Conservation (phyloP, 2,329 filamentous ascomycete species). For the Fusarium liriodendri region DNA sequence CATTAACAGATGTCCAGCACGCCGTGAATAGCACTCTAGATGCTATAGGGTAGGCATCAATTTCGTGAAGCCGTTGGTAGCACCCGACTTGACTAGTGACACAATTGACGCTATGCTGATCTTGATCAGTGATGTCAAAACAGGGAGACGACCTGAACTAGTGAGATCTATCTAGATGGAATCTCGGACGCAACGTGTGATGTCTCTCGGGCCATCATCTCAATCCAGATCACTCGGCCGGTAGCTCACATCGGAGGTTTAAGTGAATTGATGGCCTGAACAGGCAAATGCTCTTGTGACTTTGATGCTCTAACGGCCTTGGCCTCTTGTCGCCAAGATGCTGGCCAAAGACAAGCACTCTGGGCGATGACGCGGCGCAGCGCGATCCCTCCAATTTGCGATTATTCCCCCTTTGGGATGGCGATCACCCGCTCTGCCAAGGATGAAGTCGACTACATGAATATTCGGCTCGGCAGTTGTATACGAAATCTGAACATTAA, state of each 20-base stretch:
- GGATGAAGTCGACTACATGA: neutral
- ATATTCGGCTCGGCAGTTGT: neutral
- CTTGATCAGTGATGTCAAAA: neutral
- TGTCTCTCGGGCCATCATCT: neutral
- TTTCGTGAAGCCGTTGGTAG: neutral
- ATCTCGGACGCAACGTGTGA: neutral
- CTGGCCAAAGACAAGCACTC: neutral
- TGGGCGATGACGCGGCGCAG: neutral
- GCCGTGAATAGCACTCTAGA: neutral
- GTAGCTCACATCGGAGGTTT: neutral
- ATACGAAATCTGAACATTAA: neutral
- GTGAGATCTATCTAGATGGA: neutral
- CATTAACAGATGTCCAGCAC: neutral
- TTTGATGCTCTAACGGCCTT: neutral
- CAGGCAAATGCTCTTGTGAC: neutral
- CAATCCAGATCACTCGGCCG: neutral
- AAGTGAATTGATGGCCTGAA: neutral
- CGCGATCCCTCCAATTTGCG: neutral
- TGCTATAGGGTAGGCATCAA: neutral
- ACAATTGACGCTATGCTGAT: neutral
- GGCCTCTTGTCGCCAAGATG: conserved; percentile 26
- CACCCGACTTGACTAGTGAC: neutral
- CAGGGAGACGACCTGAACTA: neutral
- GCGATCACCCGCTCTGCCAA: conserved; percentile 34
- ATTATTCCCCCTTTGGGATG: neutral